These are phyloP conservation scores for Aspergillus sp. DNA, from an alignment of 2,329 filamentous ascomycete species.

Conservation along the genomic window DNA sequence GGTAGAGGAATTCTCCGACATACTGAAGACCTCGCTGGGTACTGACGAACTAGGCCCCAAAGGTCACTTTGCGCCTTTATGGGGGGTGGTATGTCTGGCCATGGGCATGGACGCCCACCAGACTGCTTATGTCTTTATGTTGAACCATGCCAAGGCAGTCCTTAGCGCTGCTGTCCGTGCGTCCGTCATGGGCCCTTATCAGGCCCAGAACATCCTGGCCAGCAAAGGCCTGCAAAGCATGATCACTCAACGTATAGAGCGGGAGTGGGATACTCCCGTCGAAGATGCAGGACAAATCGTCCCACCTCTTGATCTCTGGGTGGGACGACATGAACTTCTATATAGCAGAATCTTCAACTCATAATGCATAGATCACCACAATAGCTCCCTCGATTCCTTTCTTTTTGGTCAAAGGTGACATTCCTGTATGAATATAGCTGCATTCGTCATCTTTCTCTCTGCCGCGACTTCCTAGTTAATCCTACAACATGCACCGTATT, in stretches of 20 bases:
- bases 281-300: slow-evolving; percentile 63
- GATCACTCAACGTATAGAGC: slow-evolving; percentile 52
- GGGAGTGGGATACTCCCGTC: slow-evolving; percentile 51
- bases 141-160: slow-evolving; percentile 65
- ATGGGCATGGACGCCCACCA: slow-evolving; percentile 56
- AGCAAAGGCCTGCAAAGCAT: slow-evolving; percentile 54
- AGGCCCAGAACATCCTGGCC: slow-evolving; percentile 62
- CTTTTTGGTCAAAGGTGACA: slow-evolving; percentile 14
- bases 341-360: slow-evolving; percentile 71
- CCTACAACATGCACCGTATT: slow-evolving; percentile 34
- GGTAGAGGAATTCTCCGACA: slow-evolving; percentile 42
- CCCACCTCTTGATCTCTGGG: slow-evolving; percentile 65
- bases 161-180: slow-evolving; percentile 64
- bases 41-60: slow-evolving; percentile 39
- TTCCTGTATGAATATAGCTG: slow-evolving; percentile 26
- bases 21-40: slow-evolving; percentile 38
- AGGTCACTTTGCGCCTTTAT: slow-evolving; percentile 64
- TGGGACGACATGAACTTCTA: slow-evolving; percentile 65
- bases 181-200: slow-evolving; percentile 66
- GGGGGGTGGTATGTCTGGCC: slow-evolving; percentile 58
- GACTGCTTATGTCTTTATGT: slow-evolving; percentile 62
- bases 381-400: neutral
- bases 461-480: slow-evolving; percentile 31
- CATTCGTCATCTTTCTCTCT: slow-evolving; percentile 28
- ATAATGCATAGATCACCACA: slow-evolving; percentile 34